A percentile compares a stretch with the other conserved stretches of the same genome.
Evolutionary conservation across 1,284 basidiomycete species (phyloP).

Genomic region (Ceratobasidium sp.): DNA sequence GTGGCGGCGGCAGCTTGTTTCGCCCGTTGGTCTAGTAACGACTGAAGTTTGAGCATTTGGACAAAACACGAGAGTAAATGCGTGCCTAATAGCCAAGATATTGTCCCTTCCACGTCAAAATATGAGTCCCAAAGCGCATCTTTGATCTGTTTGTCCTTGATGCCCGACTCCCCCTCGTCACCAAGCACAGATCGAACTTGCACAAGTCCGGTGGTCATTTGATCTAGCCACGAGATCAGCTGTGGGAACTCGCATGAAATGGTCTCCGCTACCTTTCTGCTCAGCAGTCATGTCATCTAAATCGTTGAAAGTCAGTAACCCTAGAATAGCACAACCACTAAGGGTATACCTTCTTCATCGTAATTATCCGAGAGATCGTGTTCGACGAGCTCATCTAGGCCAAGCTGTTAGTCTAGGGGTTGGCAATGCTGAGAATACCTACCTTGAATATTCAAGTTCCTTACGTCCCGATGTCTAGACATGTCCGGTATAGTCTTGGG

Average conservation of each 20-base stretch:
- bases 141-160: conserved; percentile 80
- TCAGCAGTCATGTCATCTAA: conserved; percentile 68
- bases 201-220: conserved; percentile 76
- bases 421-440: conserved; percentile 48
- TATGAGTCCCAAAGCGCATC: conserved; percentile 90
- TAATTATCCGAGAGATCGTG: conserved; percentile 75
- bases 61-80: conserved; percentile 39
- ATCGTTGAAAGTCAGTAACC: not conserved
- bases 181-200: conserved; percentile 76
- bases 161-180: conserved; percentile 68
- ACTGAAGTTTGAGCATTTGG: not conserved
- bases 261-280: conserved; percentile 64
- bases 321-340: not conserved
- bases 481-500: conserved; percentile 56
- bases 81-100: conserved; percentile 78
- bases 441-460: conserved; percentile 91
- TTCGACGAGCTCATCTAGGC: conserved; percentile 78
- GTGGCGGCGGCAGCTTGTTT: conserved; percentile 55
- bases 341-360: conserved; percentile 59
- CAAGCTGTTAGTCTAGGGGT: not conserved
- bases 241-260: conserved; percentile 9
- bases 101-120: conserved; percentile 84
- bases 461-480: conserved; percentile 91
- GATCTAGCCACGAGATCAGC: conserved; percentile 61
- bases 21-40: conserved; percentile 17